Evolutionary conservation across 257 asterid species (phyloP), one percentile per base, ranked within the genome.

Genomic region (Paulownia fortunei): DNA sequence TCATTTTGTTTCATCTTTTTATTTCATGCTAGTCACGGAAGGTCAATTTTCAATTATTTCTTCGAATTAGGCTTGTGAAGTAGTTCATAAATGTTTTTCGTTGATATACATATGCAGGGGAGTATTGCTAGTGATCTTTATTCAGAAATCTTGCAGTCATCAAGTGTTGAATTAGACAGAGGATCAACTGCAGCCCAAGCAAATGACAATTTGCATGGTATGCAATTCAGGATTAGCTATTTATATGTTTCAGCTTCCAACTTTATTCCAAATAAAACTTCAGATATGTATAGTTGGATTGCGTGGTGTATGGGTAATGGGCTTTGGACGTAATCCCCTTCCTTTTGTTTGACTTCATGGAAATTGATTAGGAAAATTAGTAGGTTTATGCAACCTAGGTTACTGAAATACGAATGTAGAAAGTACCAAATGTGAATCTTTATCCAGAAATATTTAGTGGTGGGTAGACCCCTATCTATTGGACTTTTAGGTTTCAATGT

Each of bases 51-150:
- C 60, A 63, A n/a, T 34, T 2, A 44, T 62, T 63, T 12, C n/a
- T 46, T 61, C 30, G 72, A 32, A 37, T 64, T 47, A 26, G 75
- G 78, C 63, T 64, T 37, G 8, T 46, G 41, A 30, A 46, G 61
- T 24, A 54, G 72, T 60, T 67, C 16, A n/a, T 73, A 21, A 30
- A 61, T 61, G 12, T 72, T 18, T 69, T 68, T 52, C 13, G 7
- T 44, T 68, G 8, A n/a, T 79, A 3, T 54, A 49, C 83, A 79
- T 87, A 72, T 76, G 79, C 80, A 84, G 64, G 88, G 89, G 70
- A 87, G 80, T 73, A 84, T 89, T 42, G 88, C 88, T 30, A 71
- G 72, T 63, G 91, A 90, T 9, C 92, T 90, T 60, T 90, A 87
- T 78, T 81, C 86, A 23, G 81, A 75, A 30, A 75, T 78, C 65